Evolutionary conservation across 257 asterid species (phyloP), one percentile per base, ranked within the genome.

Genomic region (Lavandula angustifolia): DNA sequence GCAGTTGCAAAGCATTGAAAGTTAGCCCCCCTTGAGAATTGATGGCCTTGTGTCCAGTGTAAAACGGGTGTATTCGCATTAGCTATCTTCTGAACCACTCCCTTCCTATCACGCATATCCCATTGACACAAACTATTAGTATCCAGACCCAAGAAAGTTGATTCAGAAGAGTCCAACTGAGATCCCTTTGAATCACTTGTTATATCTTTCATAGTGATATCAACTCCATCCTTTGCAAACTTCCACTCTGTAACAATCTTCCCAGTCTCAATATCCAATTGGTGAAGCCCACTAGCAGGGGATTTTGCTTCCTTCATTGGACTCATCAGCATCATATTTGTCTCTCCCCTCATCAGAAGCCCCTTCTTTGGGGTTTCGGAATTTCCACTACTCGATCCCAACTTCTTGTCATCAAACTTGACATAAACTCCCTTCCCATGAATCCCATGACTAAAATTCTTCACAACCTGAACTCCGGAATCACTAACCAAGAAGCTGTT

Each of bases 401-500:
- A 60, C 64, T 84, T 72, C 79, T 76, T 73, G 37, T 84, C 83
- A 46, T 80, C 89, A 55, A 80, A 86, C 76, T 84, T 90, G 13
- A 94, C 97, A 69, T 87, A 85, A 6, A 84, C 96, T 59, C 97
- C 99, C 80, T 94, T 94, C 32, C 99, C 99, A 68, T 87, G 97
- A 66, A 94, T 90, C 50, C 99, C 97, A 75, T 94, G 97, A 72
- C 94, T 90, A 55, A 90, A 90, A 69, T 94, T 94, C 85, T 90
- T 94, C 70, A 94, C 99, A 59, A 94, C 97, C 74, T 94, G 97
- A 59, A 94, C 97, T 4, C 99, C 99, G 0, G 95, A 81, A 74
- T 84, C 81, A 79, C 91, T 80, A 53, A 94, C 99, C 67, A 94
- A 68, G 52, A 94, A 94, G 74, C 97, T 94, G 56, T 94, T 94